Evolutionary conservation across 2,329 filamentous ascomycete genomes (phyloP).

Genomic region (Aspergillus sclerotialis): DNA sequence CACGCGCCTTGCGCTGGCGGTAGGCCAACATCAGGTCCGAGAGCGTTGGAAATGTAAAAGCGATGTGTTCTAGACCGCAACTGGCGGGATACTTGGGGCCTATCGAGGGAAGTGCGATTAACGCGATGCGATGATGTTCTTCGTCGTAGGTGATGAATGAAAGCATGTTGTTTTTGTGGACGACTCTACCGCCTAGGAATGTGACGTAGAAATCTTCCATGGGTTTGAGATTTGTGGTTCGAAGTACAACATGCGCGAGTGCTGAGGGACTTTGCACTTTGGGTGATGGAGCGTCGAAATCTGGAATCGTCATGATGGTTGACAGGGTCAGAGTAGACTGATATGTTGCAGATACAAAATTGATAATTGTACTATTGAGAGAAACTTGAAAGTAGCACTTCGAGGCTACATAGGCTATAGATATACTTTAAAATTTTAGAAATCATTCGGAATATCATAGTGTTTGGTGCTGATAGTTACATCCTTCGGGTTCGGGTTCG

Average conservation of each 20-base stretch:
- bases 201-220: slow-evolving; percentile 33
- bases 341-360: too few relatives aligned
- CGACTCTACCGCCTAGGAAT: slow-evolving; percentile 29
- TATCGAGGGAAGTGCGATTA: slow-evolving; percentile 22
- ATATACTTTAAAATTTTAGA: too few relatives aligned
- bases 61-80: slow-evolving; percentile 37
- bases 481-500: too few relatives aligned
- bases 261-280: too few relatives aligned
- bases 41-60: slow-evolving; percentile 35
- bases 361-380: too few relatives aligned
- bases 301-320: too few relatives aligned
- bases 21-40: slow-evolving; percentile 32
- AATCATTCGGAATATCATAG: too few relatives aligned
- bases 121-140: slow-evolving; percentile 44
- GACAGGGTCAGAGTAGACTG: neutral
- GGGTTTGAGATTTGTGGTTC: slow-evolving; percentile 17
- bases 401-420: too few relatives aligned
- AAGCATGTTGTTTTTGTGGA: slow-evolving; percentile 13
- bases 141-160: slow-evolving; percentile 41
- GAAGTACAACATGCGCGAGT: slow-evolving; percentile 20
- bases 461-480: too few relatives aligned
- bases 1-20: slow-evolving; percentile 25
- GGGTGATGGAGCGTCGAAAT: too few relatives aligned
- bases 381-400: too few relatives aligned
- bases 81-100: slow-evolving; percentile 12